Conservation (phyloP, 495 filamentous ascomycete species). For the Diplogelasinospora grovesii region DNA sequence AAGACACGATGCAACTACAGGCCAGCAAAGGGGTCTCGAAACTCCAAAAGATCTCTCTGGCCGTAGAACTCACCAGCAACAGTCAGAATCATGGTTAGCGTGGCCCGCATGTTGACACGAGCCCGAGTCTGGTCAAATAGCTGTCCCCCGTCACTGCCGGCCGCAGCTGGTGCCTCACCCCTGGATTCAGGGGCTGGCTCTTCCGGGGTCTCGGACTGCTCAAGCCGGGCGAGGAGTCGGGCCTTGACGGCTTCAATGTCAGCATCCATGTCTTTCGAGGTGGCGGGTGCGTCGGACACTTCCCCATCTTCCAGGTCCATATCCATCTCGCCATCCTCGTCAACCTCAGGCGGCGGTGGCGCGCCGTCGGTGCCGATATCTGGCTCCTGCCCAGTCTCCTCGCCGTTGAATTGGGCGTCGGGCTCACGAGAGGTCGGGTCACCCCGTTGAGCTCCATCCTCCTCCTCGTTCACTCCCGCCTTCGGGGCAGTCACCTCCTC, state of each 20-base stretch:
- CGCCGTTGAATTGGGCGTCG: too few species aligned
- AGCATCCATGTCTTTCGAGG: conserved; percentile 26
- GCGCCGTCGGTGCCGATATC: too few species aligned
- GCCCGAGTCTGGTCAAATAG: conserved; percentile 23
- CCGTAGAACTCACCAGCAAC: conserved; percentile 86
- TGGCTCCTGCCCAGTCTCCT: too few species aligned
- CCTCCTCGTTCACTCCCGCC: conserved; percentile 5
- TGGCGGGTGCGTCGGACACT: conserved; percentile 28
- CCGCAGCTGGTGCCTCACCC: not conserved
- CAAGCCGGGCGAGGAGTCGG: conserved; percentile 47
- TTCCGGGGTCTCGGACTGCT: conserved; percentile 11
- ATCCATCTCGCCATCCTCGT: conserved; percentile 33
- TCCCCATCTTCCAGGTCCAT: conserved; percentile 43
- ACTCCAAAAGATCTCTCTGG: conserved; percentile 77
- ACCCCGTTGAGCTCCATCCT: not conserved
- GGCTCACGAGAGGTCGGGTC: too few species aligned
- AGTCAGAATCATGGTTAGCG: conserved; percentile 87
- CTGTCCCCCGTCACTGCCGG: not conserved
- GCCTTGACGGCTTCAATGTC: conserved; percentile 54
- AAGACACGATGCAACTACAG: conserved; percentile 9
- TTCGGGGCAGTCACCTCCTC: conserved; percentile 7
- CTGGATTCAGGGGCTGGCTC: conserved; percentile 1
- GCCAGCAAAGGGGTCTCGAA: conserved; percentile 48
- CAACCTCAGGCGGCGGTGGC: conserved; percentile 8
- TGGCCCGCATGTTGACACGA: conserved; percentile 44